phyloP scores from a whole-genome alignment of 192 early-diverging fungal species.

The Obelidium mucronatum region DNA sequence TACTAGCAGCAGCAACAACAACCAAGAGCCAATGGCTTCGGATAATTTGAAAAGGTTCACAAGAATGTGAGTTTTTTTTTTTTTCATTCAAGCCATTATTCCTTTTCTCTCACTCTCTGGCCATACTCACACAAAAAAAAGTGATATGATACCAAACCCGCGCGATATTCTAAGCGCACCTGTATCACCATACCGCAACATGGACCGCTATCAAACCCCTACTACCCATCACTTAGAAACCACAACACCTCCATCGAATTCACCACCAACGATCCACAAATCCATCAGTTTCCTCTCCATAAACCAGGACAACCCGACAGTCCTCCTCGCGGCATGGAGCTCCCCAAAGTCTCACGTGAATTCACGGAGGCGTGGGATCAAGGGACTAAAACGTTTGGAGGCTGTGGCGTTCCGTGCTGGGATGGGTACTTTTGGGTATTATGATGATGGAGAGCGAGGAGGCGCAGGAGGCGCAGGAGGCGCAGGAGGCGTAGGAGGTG shows the following conservation, averaged over 20 bases:
- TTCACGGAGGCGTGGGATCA: conserved; percentile 18
- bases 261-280: background rate
- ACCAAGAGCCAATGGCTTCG: background rate
- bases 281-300: background rate
- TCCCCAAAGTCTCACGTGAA: background rate
- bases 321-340: conserved; percentile 16
- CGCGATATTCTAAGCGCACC: background rate
- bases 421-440: conserved; percentile 7
- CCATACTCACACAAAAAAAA: too few relatives aligned
- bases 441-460: conserved; percentile 14
- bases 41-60: background rate
- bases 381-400: background rate
- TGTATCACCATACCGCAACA: background rate
- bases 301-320: conserved; percentile 20
- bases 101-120: too few relatives aligned
- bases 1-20: too few relatives aligned
- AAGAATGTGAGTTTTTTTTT: conserved; percentile 1
- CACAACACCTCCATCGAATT: background rate
- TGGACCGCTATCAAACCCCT: background rate
- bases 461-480: too few relatives aligned
- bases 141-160: conserved; percentile 23
- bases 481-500: too few relatives aligned
- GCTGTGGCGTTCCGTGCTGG: conserved; percentile 18
- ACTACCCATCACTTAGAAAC: too few relatives aligned
- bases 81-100: background rate